These are phyloP conservation scores for Turnera subulata DNA, from an alignment of 345 rosid species.

Conservation along the genomic window DNA sequence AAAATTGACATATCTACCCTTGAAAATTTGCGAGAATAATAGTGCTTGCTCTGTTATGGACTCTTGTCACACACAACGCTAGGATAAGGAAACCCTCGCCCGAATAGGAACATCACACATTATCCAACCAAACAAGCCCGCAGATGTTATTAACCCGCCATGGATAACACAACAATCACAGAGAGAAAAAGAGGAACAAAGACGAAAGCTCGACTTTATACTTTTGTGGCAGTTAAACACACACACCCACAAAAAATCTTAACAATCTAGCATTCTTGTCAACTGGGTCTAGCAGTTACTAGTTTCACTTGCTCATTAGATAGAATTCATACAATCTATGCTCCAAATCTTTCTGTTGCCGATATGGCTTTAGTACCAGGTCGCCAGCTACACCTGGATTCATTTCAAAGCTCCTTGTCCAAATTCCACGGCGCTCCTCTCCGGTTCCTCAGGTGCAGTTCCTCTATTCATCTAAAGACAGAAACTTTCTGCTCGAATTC, in stretches of 20 bases:
- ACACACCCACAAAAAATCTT: constrained; percentile 5
- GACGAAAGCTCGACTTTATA: not conserved
- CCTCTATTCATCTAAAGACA: constrained; percentile 29
- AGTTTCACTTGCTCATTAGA: too few relatives aligned
- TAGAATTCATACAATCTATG: constrained; percentile 3
- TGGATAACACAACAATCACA: too few relatives aligned
- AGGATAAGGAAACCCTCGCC: not conserved
- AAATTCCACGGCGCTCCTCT: constrained; percentile 36
- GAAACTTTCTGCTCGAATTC: constrained; percentile 12
- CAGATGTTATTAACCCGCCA: constrained; percentile 8
- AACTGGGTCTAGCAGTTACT: too few relatives aligned
- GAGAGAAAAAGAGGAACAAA: too few relatives aligned
- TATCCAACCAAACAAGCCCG: constrained; percentile 1
- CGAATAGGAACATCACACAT: not conserved
- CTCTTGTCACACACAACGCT: too few relatives aligned
- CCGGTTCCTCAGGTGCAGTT: constrained; percentile 44
- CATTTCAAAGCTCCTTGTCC: constrained; percentile 41
- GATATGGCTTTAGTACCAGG: constrained; percentile 50
- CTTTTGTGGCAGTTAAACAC: not conserved
- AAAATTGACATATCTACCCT: too few relatives aligned
- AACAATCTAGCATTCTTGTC: not conserved
- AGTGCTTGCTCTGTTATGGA: too few relatives aligned
- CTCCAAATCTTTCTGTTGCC: not conserved
- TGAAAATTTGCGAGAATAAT: too few relatives aligned
- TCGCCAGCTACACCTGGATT: constrained; percentile 49